A percentile compares a stretch with the other conserved stretches of the same genome.
Conservation (phyloP, 2,329 filamentous ascomycete genomes). For the Fusarium sp. region DNA sequence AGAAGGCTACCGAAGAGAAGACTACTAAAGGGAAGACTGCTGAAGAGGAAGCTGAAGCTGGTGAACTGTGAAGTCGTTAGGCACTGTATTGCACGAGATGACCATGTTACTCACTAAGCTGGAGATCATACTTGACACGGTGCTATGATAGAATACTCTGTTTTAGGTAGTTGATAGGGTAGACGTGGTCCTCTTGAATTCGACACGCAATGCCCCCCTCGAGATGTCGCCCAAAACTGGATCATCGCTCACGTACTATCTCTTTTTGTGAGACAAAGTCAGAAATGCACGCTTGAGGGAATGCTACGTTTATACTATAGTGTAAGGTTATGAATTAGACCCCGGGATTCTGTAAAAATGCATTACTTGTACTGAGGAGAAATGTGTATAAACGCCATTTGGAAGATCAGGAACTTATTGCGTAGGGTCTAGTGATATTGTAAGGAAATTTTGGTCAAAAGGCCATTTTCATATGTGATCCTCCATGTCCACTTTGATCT, state of each 20-base stretch:
- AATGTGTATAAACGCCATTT: not conserved
- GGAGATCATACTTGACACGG: not conserved
- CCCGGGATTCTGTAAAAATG: constrained; percentile 72
- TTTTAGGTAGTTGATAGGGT: not conserved
- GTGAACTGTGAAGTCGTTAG: not conserved
- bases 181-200: not conserved
- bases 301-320: constrained; percentile 82
- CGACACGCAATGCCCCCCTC: not conserved
- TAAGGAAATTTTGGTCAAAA: fast-evolving
- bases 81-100: not conserved
- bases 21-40: not conserved
- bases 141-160: not conserved
- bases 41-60: not conserved
- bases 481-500: not conserved
- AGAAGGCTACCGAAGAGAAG: not conserved
- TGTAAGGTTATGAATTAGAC: constrained; percentile 78
- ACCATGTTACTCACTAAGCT: not conserved
- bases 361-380: fast-evolving
- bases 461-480: not conserved
- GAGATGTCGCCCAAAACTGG: constrained; percentile 57
- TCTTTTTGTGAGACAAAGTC: constrained; percentile 54
- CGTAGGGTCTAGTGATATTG: constrained; percentile 21
- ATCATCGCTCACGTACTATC: constrained; percentile 63
- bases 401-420: constrained; percentile 24
- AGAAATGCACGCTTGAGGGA: constrained; percentile 69